Evolutionary conservation across 2,329 filamentous ascomycete genomes (phyloP).

Genomic region (Thelonectria olida): DNA sequence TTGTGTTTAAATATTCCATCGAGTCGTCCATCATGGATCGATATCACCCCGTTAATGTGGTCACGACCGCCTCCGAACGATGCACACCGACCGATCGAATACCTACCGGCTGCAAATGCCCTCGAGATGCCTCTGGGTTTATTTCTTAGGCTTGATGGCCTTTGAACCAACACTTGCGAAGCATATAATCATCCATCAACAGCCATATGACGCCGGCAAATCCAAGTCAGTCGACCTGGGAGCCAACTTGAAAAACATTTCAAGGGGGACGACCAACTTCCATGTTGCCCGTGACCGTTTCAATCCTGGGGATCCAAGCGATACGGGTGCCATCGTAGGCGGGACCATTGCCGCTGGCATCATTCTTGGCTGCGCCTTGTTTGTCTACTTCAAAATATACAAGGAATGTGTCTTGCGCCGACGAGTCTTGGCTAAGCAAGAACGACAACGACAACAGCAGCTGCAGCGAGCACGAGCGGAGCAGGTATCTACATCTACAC

Average conservation of each 20-base stretch:
- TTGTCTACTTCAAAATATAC: conserved; percentile 28
- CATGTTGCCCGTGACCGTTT: conserved; percentile 1
- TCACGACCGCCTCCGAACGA: conserved; percentile 8
- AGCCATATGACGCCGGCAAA: conserved; percentile 6
- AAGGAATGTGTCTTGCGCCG: conserved; percentile 19
- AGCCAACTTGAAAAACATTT: background rate
- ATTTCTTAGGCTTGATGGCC: conserved; percentile 11
- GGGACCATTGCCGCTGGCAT: conserved; percentile 30
- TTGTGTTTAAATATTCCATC: conserved; percentile 14
- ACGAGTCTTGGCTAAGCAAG: background rate
- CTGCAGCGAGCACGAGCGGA: background rate
- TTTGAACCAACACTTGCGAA: conserved; percentile 17
- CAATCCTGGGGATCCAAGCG: background rate
- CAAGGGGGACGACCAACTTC: background rate
- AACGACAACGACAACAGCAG: background rate
- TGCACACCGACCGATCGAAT: conserved; percentile 16
- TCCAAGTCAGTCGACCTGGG: conserved; percentile 8
- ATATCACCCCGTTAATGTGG: background rate
- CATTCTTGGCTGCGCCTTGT: conserved; percentile 26
- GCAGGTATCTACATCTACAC: background rate
- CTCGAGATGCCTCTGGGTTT: conserved; percentile 12
- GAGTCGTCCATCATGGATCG: conserved; percentile 5
- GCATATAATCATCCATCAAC: conserved; percentile 3
- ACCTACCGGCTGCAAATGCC: background rate
- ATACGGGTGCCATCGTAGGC: conserved; percentile 30